phyloP scores from a whole-genome alignment of 2,329 filamentous ascomycete genomes.

The Colletotrichum ledebouriae region DNA sequence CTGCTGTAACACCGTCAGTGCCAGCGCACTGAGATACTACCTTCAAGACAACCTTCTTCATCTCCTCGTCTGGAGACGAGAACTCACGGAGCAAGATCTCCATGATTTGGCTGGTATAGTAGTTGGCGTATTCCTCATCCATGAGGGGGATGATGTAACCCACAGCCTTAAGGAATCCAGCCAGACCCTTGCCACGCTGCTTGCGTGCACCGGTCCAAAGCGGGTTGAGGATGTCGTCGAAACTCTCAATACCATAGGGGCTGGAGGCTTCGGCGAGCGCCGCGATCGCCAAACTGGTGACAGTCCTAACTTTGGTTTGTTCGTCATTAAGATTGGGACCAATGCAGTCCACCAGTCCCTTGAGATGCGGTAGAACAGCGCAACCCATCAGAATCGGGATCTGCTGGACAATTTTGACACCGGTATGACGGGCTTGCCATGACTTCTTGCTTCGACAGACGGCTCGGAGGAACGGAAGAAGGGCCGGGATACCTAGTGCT shows the following conservation, averaged over 20 bases:
- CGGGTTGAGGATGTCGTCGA: constrained; percentile 96
- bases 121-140: constrained; percentile 99
- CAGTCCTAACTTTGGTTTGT: constrained; percentile 96
- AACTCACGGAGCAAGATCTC: constrained; percentile 97
- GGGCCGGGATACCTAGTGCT: constrained; percentile 92
- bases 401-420: constrained; percentile 99
- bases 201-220: constrained; percentile 97
- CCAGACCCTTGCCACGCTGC: constrained; percentile 95
- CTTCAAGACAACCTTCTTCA: constrained; percentile 99
- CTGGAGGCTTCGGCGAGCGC: constrained; percentile 96
- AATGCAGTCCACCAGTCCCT: constrained; percentile 96
- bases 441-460: constrained; percentile 99
- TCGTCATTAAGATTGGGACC: constrained; percentile 96
- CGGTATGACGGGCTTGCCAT: constrained; percentile 97
- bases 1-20: constrained; percentile 94
- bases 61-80: constrained; percentile 96
- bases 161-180: constrained; percentile 96
- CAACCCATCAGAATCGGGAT: constrained; percentile 99
- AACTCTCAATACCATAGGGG: constrained; percentile 98
- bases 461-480: constrained; percentile 93
- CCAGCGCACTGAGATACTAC: constrained; percentile 96
- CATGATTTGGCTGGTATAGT: constrained; percentile 99
- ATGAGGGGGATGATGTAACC: constrained; percentile 98
- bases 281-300: constrained; percentile 94
- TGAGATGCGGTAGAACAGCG: constrained; percentile 93